Evolutionary conservation across 805 yeast genomes (phyloP), one percentile per base, ranked within the genome.

Genomic region (Blastobotrys robertii): DNA sequence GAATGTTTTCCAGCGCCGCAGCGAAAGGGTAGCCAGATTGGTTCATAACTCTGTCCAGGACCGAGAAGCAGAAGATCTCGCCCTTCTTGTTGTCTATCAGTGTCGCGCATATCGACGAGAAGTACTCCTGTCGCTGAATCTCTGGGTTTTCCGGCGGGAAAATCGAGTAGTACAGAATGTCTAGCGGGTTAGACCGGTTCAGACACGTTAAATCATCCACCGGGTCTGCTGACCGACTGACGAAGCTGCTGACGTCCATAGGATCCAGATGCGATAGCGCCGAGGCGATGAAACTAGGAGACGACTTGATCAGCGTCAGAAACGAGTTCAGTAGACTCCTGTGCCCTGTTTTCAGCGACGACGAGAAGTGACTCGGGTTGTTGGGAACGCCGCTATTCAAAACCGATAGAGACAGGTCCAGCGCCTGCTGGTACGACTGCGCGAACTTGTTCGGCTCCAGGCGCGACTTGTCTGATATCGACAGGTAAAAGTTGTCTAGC

Each of bases 271-370:
- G 51, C 2, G 50, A 37, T 10, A 58, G 41, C 2, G 59, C 53
- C 6, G 58, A 47, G 12, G 62, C 58, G 8, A 62, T 45, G 36
- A 61, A 61, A n/a, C 58, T 56, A 0, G 65, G 64, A 2, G 64
- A 56, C 1, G 63, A 51, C 30, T 62, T 53, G 28, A 61, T 46
- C 32, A 59, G 45, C 7, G 63, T 56, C 44, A 62, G 42, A 38
- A 61, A 59, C 8, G 63, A 56, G 45, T 56, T 59, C 34, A 62
- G 46, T 11, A 59, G 45, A 34, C 54, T 56, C 1, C 61, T 44
- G 39, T 55, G 56, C 11, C 51, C 54, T 50, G 59, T 54, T 25
- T 50, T 42, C 19, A 48, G 40, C 10, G 34, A 12, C 16, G 51
- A 28, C 19, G 46, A 40, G 39, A 50, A 51, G 16, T 38, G 14